Evolutionary conservation across 2,329 filamentous ascomycete species (phyloP).

Genomic region (Pyricularia sp.): DNA sequence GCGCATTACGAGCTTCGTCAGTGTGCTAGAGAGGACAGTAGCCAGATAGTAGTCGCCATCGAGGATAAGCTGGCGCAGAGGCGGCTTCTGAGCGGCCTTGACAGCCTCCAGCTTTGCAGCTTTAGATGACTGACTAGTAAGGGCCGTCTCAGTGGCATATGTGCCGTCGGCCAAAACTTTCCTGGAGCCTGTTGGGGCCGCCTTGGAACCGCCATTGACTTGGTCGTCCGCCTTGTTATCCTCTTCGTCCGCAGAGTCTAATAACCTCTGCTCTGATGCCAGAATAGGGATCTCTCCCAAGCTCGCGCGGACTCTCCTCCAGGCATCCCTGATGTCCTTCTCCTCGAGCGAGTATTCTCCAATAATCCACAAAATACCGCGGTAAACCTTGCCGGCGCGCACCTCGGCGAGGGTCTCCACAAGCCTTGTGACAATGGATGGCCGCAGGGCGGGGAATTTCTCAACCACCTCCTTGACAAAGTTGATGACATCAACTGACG

Average conservation of each 20-base stretch:
- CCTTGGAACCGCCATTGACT: constrained; percentile 71
- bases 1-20: constrained; percentile 97
- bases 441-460: constrained; percentile 85
- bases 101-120: constrained; percentile 91
- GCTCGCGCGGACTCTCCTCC: constrained; percentile 90
- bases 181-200: constrained; percentile 68
- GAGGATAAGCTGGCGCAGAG: constrained; percentile 85
- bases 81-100: constrained; percentile 93
- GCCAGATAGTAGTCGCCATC: constrained; percentile 97
- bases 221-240: constrained; percentile 55
- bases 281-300: constrained; percentile 95
- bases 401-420: constrained; percentile 90
- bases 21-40: constrained; percentile 86
- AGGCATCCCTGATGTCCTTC: constrained; percentile 89
- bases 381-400: constrained; percentile 92
- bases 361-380: constrained; percentile 94
- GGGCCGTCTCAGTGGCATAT: constrained; percentile 91
- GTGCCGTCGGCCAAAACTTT: constrained; percentile 94
- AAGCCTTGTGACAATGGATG: constrained; percentile 78
- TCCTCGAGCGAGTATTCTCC: constrained; percentile 94
- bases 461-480: constrained; percentile 99
- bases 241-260: constrained; percentile 74
- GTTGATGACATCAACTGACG: constrained; percentile 93
- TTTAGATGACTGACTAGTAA: constrained; percentile 85
- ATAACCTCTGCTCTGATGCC: constrained; percentile 81